Percentiles rank a stretch among this genome's conserved stretches.
phyloP scores from a whole-genome alignment of 768 basidiomycete genomes.

The Sarcomyxa edulis region DNA sequence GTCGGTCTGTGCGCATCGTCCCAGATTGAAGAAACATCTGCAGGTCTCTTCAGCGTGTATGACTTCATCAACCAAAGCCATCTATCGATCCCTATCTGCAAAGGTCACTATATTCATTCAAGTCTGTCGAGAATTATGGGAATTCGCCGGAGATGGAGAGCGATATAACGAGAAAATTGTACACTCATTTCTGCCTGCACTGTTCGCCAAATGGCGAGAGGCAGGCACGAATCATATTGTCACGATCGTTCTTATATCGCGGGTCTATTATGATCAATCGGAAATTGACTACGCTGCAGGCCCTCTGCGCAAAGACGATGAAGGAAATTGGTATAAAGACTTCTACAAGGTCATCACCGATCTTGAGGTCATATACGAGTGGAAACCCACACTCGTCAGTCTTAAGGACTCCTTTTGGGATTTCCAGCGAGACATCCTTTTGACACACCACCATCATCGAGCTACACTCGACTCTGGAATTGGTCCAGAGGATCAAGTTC shows the following conservation, averaged over 20 bases:
- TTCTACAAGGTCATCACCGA: slow-evolving; percentile 96
- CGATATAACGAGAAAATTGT: slow-evolving; percentile 97
- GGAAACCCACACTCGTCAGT: slow-evolving; percentile 80
- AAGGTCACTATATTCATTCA: slow-evolving; percentile 94
- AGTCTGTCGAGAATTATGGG: slow-evolving; percentile 94
- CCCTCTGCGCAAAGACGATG: slow-evolving; percentile 70
- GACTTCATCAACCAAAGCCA: slow-evolving; percentile 76
- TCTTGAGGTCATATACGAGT: slow-evolving; percentile 81
- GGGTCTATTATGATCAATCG: slow-evolving; percentile 81
- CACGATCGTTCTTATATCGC: slow-evolving; percentile 90
- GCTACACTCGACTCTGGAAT: slow-evolving; percentile 44
- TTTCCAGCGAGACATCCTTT: slow-evolving; percentile 86
- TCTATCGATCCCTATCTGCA: slow-evolving; percentile 88
- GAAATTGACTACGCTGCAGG: slow-evolving; percentile 83
- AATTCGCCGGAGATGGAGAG: slow-evolving; percentile 95
- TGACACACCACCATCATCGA: slow-evolving; percentile 86
- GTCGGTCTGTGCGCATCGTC: slow-evolving; percentile 3
- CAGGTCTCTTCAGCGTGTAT: slow-evolving; percentile 82
- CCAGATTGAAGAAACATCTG: slow-evolving; percentile 2
- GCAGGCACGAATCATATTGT: slow-evolving; percentile 88
- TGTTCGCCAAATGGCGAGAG: slow-evolving; percentile 82
- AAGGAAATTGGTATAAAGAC: slow-evolving; percentile 85
- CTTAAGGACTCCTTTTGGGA: slow-evolving; percentile 88
- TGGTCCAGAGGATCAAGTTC: slow-evolving; percentile 48
- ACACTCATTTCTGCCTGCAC: slow-evolving; percentile 88